Evolutionary conservation across 805 yeast genomes (phyloP), one percentile per base, ranked within the genome.

Genomic region (Pichia occidentalis): DNA sequence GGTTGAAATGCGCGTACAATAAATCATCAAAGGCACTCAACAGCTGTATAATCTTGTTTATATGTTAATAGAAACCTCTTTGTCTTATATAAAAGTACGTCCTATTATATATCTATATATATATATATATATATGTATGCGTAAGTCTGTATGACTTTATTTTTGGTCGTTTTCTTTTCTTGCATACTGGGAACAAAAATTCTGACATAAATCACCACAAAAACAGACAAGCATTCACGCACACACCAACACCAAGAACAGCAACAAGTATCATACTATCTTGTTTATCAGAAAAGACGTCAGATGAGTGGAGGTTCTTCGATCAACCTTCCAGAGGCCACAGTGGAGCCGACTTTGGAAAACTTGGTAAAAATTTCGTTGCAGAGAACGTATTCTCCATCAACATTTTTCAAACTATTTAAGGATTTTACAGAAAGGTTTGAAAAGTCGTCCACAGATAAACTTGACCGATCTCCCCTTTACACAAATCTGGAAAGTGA

Each of bases 351-450:
- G 16, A 35, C 39, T 1, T 40, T 58, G 32, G 45, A 47, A 8
- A 43, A 42, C 13, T 37, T 59, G 12, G 32, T 59, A 2, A 31
- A 40, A 6, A 44, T 49, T n/a, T 47, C 57, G 24, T 36, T 56
- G 19, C 25, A 30, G 21, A 49, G 52, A 35, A 41, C 42, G 11
- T 53, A 50, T 31, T 49, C 52, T 27, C 54, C 61, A 4, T 29
- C 49, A 9, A 46, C 49, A 4, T 59, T 59, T 41, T 40, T 45
- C 9, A 53, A 48, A 36, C 44, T 58, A 13, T 51, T 47, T 36
- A 52, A 49, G 21, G 62, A 59, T 32, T 54, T 44, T 39, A 49
- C 45, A 32, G 51, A 52, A 31, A 50, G 48, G 30, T 32, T 34
- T 2, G 20, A 37, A 10, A 22, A 47, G 8, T 24, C 36, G 8